Evolutionary conservation across 192 early-diverging fungal species (phyloP), one percentile per base, ranked within the genome.

Genomic region (Funneliformis geosporum): DNA sequence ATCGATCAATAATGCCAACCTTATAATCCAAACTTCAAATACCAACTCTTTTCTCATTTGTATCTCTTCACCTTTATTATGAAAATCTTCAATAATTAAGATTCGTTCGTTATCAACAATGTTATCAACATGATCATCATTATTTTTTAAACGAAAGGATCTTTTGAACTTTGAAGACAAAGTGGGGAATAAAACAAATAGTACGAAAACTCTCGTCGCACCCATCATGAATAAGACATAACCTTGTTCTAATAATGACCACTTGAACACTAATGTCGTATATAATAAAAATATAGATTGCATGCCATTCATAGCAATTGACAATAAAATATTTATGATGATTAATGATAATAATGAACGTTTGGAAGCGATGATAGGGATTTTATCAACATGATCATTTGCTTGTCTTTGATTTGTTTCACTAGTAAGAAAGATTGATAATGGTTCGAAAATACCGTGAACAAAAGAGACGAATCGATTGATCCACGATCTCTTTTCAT

Each of bases 11-110:
- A 80, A 80, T 2, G 86, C 86, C 0, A 83, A 9, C 25, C 87
- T 82, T 21, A 90, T 72, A 25, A 86, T 60, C 86, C 89, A 85
- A 8, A 82, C 71, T 39, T 90, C 87, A 38, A 85, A 84, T 60
- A 76, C 59, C 4, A 85, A 62, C 47, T 73, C 75, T 42, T 65
- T 44, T 7, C 27, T 64, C 2, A 33, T 40, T 23, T 81, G 47
- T 70, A 23, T 23, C 9, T 78, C 64, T n/a, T 67, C 28, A 5
- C 18, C 27, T 21, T 25, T 33, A n/a, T 9, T 39, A 5, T 23
- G n/a, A 11, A 60, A 16, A 40, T 60, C 8, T 7, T 46, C 38
- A 12, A 16, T 16, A 21, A 44, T 11, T 0, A 14, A 8, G 9
- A 38, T 40, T 14, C 1, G 9, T 61, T 62, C 18, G 43, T 43